Conservation (phyloP, 1,284 basidiomycete species). For the Boletus sp. region DNA sequence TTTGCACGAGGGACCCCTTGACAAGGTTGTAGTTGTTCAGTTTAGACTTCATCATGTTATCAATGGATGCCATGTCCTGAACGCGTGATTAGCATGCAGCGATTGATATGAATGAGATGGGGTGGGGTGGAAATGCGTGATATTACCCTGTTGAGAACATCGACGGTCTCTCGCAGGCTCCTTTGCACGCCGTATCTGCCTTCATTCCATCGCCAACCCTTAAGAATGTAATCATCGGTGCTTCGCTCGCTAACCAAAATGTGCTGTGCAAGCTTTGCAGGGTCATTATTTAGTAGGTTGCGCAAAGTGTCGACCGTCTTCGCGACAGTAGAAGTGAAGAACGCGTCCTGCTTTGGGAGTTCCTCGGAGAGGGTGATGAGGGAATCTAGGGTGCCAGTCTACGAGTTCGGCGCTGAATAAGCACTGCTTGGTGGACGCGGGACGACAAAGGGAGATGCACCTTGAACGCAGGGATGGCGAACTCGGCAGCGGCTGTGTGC, state of each 20-base stretch:
- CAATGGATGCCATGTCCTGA: constrained; percentile 88
- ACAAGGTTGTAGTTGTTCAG: constrained; percentile 91
- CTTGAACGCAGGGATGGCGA: constrained; percentile 78
- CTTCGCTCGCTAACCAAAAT: constrained; percentile 79
- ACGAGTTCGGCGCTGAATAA: constrained; percentile 20
- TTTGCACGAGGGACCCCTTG: constrained; percentile 89
- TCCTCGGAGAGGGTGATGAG: constrained; percentile 91
- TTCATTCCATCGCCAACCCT: constrained; percentile 86
- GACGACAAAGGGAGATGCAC: constrained; percentile 36
- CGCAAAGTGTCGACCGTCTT: constrained; percentile 96
- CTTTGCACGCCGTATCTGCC: constrained; percentile 82
- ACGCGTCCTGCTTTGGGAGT: constrained; percentile 88
- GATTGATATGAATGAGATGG: constrained; percentile 11
- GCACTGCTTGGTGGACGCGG: constrained; percentile 2
- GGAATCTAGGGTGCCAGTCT: constrained; percentile 94
- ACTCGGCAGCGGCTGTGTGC: constrained; percentile 49
- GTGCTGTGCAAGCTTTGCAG: constrained; percentile 80
- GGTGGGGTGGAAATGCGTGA: constrained; percentile 23
- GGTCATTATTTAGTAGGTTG: constrained; percentile 88
- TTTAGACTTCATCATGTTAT: constrained; percentile 88
- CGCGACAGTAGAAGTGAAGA: constrained; percentile 84
- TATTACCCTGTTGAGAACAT: constrained; percentile 75
- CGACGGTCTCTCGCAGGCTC: constrained; percentile 78
- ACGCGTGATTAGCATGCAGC: constrained; percentile 19
- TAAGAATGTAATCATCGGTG: constrained; percentile 79